Evolutionary conservation across 78 protist species (phyloP).

Genomic region (Capsaspora owczarzaki): DNA sequence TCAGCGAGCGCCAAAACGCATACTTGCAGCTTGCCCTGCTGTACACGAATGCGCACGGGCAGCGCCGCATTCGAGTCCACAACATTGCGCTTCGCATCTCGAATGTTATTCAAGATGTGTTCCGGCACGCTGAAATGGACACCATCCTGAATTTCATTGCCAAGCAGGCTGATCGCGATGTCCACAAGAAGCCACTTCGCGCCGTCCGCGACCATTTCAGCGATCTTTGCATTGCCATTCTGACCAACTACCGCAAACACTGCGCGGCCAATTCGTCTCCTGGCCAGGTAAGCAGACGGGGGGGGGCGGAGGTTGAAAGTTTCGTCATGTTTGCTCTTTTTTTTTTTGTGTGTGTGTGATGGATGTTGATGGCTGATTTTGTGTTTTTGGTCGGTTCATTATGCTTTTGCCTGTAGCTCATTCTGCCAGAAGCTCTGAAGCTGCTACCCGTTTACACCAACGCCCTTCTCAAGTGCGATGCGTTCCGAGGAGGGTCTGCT

Average conservation of each 20-base stretch:
- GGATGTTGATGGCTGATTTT: background rate
- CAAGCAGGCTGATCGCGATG: background rate
- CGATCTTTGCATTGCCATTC: background rate
- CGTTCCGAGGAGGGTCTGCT: background rate
- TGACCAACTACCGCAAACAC: constrained; percentile 21
- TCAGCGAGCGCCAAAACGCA: background rate
- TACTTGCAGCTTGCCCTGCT: constrained; percentile 45
- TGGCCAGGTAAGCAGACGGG: background rate
- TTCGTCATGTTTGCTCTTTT: background rate
- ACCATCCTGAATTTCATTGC: background rate
- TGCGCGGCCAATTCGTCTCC: constrained; percentile 32
- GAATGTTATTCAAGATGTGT: background rate
- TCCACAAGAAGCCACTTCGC: background rate
- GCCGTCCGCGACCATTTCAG: background rate
- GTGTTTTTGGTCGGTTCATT: background rate
- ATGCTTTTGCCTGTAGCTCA: constrained; percentile 21
- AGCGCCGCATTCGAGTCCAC: constrained; percentile 49
- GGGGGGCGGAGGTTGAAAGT: no score
- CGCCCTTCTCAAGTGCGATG: constrained; percentile 3
- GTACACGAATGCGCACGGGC: constrained; percentile 42
- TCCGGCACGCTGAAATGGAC: constrained; percentile 29
- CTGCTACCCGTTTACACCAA: constrained; percentile 40
- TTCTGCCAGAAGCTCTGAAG: constrained; percentile 60
- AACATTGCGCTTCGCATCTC: background rate
- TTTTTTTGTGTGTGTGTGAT: background rate